phyloP scores from a whole-genome alignment of 805 yeast genomes.

The Candida michaelii region DNA sequence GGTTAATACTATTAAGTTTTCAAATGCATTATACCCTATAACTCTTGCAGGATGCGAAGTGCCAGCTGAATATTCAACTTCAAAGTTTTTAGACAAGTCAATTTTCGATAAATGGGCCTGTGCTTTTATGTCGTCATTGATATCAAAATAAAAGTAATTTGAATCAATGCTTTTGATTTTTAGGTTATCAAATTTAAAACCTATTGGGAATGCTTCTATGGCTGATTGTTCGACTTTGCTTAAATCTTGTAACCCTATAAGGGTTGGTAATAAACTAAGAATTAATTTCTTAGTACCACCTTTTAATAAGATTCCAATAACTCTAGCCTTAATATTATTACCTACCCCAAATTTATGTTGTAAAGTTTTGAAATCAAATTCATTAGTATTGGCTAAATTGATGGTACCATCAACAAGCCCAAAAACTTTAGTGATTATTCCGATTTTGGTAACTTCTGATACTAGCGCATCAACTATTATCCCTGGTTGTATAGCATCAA shows the following conservation, averaged over 20 bases:
- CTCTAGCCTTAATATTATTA: slow-evolving; percentile 64
- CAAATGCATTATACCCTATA: slow-evolving; percentile 64
- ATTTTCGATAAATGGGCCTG: slow-evolving; percentile 78
- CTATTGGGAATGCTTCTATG: slow-evolving; percentile 71
- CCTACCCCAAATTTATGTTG: slow-evolving; percentile 70
- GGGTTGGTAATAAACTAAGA: slow-evolving; percentile 62
- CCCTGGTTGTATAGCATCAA: slow-evolving; percentile 87
- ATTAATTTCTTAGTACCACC: slow-evolving; percentile 57
- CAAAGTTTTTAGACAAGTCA: slow-evolving; percentile 46
- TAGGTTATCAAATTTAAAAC: slow-evolving; percentile 63
- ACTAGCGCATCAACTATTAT: slow-evolving; percentile 71
- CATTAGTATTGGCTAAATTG: slow-evolving; percentile 62
- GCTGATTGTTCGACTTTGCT: slow-evolving; percentile 22
- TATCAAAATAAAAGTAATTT: slow-evolving; percentile 53
- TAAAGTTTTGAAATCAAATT: slow-evolving; percentile 45
- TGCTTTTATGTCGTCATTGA: slow-evolving; percentile 60
- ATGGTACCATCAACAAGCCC: slow-evolving; percentile 76
- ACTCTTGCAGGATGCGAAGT: slow-evolving; percentile 77
- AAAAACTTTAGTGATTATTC: slow-evolving; percentile 68
- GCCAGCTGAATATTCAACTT: slow-evolving; percentile 56
- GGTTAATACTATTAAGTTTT: slow-evolving; percentile 65
- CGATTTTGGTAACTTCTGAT: slow-evolving; percentile 56
- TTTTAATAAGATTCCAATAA: slow-evolving; percentile 53
- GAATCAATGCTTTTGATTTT: slow-evolving; percentile 61
- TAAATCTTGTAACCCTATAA: slow-evolving; percentile 35